Conservation (phyloP, 352 stramenopile genomes). For the Peronospora belbahrii region DNA sequence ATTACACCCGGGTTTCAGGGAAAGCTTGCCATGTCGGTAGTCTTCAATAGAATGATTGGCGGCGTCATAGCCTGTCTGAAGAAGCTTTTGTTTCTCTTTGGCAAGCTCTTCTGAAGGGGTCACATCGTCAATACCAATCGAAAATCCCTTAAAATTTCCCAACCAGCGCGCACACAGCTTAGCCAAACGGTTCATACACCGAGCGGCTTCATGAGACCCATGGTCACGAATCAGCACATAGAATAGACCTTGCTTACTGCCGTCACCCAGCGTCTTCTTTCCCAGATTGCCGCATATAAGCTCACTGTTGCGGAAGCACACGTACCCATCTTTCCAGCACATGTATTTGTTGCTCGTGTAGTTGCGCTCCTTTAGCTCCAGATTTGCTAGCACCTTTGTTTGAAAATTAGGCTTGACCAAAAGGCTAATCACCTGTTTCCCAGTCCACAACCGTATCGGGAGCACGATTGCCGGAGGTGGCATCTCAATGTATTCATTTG, state of each 20-base stretch:
- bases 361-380: constrained; percentile 94
- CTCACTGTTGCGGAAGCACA: constrained; percentile 95
- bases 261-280: constrained; percentile 98
- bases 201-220: constrained; percentile 85
- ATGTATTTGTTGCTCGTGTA: constrained; percentile 93
- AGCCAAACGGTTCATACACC: constrained; percentile 96
- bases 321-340: constrained; percentile 98
- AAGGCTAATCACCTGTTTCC: constrained; percentile 94
- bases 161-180: constrained; percentile 97
- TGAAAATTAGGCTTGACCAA: constrained; percentile 86
- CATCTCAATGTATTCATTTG: constrained; percentile 91
- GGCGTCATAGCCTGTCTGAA: constrained; percentile 80
- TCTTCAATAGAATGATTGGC: constrained; percentile 89
- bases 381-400: constrained; percentile 71
- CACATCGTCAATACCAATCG: constrained; percentile 99
- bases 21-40: constrained; percentile 91
- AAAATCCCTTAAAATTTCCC: constrained; percentile 95
- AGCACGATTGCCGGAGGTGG: constrained; percentile 63
- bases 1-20: constrained; percentile 95
- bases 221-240: constrained; percentile 98
- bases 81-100: constrained; percentile 91
- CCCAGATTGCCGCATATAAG: constrained; percentile 96
- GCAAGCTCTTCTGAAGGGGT: constrained; percentile 92
- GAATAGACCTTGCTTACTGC: constrained; percentile 96
- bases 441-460: constrained; percentile 92